A percentile compares a stretch with the other conserved stretches of the same genome.
Conservation (phyloP, 352 stramenopile genomes). For the Phytophthora crassamura region DNA sequence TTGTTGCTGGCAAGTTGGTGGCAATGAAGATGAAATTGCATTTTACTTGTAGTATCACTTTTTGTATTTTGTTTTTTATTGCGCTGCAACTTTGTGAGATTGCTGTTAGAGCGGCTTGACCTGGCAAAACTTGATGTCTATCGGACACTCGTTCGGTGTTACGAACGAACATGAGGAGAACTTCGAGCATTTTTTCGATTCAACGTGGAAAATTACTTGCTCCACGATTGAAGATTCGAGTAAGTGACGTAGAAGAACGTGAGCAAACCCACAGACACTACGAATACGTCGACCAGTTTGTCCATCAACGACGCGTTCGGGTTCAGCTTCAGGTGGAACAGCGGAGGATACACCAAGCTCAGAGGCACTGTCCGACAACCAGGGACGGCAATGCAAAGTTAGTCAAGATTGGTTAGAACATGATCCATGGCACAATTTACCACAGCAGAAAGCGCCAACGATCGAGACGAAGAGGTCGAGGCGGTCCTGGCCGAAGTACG, state of each 20-base stretch:
- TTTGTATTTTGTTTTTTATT: no score
- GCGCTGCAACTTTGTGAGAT: no score
- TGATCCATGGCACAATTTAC: constrained; percentile 40
- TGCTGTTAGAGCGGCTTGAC: no score
- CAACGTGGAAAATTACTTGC: constrained; percentile 30
- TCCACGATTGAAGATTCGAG: constrained; percentile 78
- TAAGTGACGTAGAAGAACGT: constrained; percentile 88
- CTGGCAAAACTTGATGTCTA: no score
- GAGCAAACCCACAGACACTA: constrained; percentile 67
- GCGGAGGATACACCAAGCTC: constrained; percentile 82
- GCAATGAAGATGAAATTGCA: background rate
- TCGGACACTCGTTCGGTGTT: no score
- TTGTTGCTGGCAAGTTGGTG: background rate
- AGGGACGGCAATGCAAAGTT: constrained; percentile 1
- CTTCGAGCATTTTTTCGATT: no score
- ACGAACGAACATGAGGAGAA: no score
- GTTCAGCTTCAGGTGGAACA: constrained; percentile 83
- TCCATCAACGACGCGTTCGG: constrained; percentile 50
- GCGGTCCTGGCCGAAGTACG: constrained; percentile 76
- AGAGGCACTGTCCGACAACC: constrained; percentile 58
- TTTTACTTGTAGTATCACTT: no score
- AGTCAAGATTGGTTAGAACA: constrained; percentile 5
- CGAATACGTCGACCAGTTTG: constrained; percentile 65
- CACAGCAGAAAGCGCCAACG: constrained; percentile 83
- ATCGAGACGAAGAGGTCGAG: constrained; percentile 88